Base-by-base conservation (phyloP, 2,329 filamentous ascomycete genomes). In the Pestalotiopsis fici region DNA sequence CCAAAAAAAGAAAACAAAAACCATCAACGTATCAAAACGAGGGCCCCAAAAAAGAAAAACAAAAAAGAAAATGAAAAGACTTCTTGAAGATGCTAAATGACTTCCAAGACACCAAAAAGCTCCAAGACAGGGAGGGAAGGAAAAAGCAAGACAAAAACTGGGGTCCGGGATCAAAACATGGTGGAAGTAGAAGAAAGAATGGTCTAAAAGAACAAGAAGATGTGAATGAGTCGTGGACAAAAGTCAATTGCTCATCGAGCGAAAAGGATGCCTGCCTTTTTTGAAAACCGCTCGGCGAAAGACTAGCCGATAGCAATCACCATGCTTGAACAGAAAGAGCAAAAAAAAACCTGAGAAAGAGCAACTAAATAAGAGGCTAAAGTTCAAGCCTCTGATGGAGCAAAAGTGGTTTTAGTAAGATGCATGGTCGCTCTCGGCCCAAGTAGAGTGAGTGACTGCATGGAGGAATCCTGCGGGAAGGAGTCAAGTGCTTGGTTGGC, bases 61-160 rank as follows among this genome's bases (percentile, higher is more conserved):
- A 59, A 25, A n/a, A 39, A 27, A 31, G 37, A 23, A 59, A 59
- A 60, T 37, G n/a, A 57, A 57, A 31, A 57, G 55, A 50, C 43
- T 50, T 50, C 65, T 63, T 66, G 65, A 68, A 72, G 68, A 77
- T 74, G 70, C 73, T 78, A 79, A 78, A 79, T 74, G 68, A 75
- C 77, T 77, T 79, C 80, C 82, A 83, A 84, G 80, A 81, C 77
- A 78, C 78, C 78, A 79, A 82, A 80, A 71, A 72, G 67, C 67
- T 71, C 68, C 67, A 69, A 73, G 69, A 80, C 74, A 78, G 71
- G 72, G 74, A 6, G 11, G 43, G 43, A 50, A 50, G 43, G 18
- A 76, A 74, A 76, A 74, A 77, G 67, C 68, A 67, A 68, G 65
- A 69, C 67, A 65, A 66, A n/a, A 62, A 65, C 68, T 66, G 62